A percentile compares a stretch with the other conserved stretches of the same genome.
phyloP scores from a whole-genome alignment of 179 eudicot genomes.

The Beta lomatogona region DNA sequence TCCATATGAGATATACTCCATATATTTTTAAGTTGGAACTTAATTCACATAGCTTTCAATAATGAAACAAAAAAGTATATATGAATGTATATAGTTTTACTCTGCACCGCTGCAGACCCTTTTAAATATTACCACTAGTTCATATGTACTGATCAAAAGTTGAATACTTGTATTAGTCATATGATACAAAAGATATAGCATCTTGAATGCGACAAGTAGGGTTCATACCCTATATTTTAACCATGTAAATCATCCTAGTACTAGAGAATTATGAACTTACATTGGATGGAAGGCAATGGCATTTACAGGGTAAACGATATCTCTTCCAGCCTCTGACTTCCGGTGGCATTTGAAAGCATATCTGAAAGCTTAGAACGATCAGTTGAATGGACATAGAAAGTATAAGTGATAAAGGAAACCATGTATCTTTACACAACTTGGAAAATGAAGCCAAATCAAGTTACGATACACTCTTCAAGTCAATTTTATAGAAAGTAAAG shows the following conservation, averaged over 20 bases:
- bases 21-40: neutral
- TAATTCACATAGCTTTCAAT: neutral
- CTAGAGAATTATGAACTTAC: conserved; percentile 48
- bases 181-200: neutral
- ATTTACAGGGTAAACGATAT: conserved; percentile 92
- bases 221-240: neutral
- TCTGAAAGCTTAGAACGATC: conserved; percentile 44
- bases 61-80: neutral
- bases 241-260: neutral
- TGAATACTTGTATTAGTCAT: neutral
- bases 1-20: neutral
- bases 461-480: neutral
- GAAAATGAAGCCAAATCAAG: neutral
- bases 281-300: conserved; percentile 97
- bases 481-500: neutral
- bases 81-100: neutral
- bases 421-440: neutral
- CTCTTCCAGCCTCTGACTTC: conserved; percentile 88
- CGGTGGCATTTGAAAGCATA: conserved; percentile 98
- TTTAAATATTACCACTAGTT: neutral
- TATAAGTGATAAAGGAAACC: neutral
- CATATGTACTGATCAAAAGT: neutral
- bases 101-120: neutral
- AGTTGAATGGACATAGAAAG: conserved; percentile 3
- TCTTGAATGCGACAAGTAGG: neutral